Evolutionary conservation across 208 protist genomes (phyloP).

Genomic region (Plasmodiophora brassicae): DNA sequence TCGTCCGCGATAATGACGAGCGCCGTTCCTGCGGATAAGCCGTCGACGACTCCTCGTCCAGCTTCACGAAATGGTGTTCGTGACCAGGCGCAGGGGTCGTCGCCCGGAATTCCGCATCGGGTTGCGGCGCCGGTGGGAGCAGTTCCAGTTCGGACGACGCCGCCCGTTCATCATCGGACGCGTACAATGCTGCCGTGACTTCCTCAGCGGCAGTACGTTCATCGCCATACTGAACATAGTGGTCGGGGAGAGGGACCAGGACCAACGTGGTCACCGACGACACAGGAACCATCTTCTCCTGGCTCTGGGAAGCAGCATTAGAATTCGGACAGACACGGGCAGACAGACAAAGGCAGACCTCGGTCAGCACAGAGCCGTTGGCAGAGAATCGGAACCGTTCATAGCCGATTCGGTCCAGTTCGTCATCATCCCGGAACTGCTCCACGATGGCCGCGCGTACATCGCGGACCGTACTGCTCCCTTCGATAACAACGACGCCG

Average conservation of each 20-base stretch:
- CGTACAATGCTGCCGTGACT: background rate
- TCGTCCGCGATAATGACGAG: too few relatives aligned
- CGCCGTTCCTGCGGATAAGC: too few relatives aligned
- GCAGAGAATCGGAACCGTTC: background rate
- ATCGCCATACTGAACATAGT: background rate
- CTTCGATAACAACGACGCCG: background rate
- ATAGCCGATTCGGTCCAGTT: background rate
- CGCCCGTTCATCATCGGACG: background rate
- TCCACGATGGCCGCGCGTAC: background rate
- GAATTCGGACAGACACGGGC: background rate
- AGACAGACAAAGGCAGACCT: background rate
- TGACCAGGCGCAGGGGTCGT: background rate
- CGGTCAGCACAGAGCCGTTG: background rate
- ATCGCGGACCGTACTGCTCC: background rate
- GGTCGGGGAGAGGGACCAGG: background rate
- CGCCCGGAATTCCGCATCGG: background rate
- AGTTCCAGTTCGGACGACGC: background rate
- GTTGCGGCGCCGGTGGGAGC: background rate
- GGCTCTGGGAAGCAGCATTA: background rate
- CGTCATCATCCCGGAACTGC: background rate
- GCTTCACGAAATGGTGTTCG: too few relatives aligned
- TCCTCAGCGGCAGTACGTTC: background rate
- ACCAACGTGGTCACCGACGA: background rate
- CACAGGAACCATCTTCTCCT: background rate
- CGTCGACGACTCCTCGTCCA: too few relatives aligned